A percentile compares a stretch with the other conserved stretches of the same genome.
Conservation (phyloP, 805 yeast genomes). For the Torulaspora microellipsoides region DNA sequence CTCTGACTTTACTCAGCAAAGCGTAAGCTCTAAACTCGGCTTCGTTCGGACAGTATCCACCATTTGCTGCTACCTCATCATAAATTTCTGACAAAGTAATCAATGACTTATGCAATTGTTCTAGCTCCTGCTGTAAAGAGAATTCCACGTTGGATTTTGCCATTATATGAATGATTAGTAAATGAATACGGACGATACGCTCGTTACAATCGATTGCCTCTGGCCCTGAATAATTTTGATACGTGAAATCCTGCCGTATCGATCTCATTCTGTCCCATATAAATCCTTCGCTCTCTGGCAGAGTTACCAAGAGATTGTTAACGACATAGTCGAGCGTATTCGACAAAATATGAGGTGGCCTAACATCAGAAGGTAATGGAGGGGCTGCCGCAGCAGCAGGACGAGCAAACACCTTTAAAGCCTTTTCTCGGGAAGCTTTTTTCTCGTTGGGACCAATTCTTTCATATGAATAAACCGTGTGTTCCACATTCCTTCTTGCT, state of each 20-base stretch:
- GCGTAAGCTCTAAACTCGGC: constrained; percentile 92
- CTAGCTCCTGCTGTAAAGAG: constrained; percentile 92
- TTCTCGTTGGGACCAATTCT: constrained; percentile 52
- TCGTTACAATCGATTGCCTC: constrained; percentile 94
- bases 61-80: constrained; percentile 66
- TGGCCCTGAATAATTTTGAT: constrained; percentile 88
- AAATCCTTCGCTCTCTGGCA: constrained; percentile 86
- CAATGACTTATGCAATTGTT: constrained; percentile 86
- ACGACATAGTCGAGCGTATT: constrained; percentile 68
- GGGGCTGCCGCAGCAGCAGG: constrained; percentile 99
- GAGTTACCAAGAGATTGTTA: constrained; percentile 51
- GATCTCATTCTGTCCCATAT: constrained; percentile 97
- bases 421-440: constrained; percentile 52
- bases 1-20: constrained; percentile 70
- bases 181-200: constrained; percentile 82
- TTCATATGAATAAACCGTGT: constrained; percentile 77
- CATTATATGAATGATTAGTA: constrained; percentile 79
- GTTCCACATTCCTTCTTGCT: constrained; percentile 79
- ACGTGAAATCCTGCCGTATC: constrained; percentile 93
- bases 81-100: constrained; percentile 88
- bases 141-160: constrained; percentile 66
- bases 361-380: constrained; percentile 92
- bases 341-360: constrained; percentile 78
- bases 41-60: constrained; percentile 72
- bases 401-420: constrained; percentile 88